phyloP scores from a whole-genome alignment of 257 asterid genomes.

The Solanum ossicruentum region DNA sequence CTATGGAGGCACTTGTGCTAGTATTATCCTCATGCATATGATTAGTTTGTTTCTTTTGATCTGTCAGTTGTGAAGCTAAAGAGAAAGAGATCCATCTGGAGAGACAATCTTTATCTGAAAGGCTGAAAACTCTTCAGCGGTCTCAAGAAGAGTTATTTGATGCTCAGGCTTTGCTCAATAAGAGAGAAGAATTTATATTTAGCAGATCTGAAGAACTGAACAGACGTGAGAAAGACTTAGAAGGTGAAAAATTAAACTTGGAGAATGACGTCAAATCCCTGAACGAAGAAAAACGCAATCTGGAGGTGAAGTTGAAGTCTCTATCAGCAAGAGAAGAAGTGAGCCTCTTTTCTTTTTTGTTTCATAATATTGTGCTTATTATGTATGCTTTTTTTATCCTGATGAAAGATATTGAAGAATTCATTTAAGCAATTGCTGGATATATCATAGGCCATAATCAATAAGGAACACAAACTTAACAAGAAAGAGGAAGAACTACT shows the following conservation, averaged over 20 bases:
- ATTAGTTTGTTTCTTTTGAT: constrained; percentile 2
- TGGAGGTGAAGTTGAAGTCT: constrained; percentile 43
- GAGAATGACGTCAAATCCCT: constrained; percentile 42
- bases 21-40: not conserved
- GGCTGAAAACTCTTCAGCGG: constrained; percentile 67
- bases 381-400: not conserved
- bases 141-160: constrained; percentile 70
- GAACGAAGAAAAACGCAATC: constrained; percentile 35
- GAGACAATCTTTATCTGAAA: constrained; percentile 62
- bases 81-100: constrained; percentile 73
- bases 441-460: constrained; percentile 35
- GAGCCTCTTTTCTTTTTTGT: not conserved
- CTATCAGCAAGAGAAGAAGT: constrained; percentile 86
- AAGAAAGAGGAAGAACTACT: constrained; percentile 73
- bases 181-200: constrained; percentile 68
- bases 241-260: constrained; percentile 29
- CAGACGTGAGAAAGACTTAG: constrained; percentile 56
- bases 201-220: constrained; percentile 55
- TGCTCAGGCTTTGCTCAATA: constrained; percentile 70
- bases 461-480: constrained; percentile 45
- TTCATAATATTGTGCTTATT: constrained; percentile 2
- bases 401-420: not conserved
- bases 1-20: not conserved
- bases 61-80: constrained; percentile 64
- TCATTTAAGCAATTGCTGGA: not conserved